Conservation (phyloP, 2,329 filamentous ascomycete species). For the Epichloe coenophiala region DNA sequence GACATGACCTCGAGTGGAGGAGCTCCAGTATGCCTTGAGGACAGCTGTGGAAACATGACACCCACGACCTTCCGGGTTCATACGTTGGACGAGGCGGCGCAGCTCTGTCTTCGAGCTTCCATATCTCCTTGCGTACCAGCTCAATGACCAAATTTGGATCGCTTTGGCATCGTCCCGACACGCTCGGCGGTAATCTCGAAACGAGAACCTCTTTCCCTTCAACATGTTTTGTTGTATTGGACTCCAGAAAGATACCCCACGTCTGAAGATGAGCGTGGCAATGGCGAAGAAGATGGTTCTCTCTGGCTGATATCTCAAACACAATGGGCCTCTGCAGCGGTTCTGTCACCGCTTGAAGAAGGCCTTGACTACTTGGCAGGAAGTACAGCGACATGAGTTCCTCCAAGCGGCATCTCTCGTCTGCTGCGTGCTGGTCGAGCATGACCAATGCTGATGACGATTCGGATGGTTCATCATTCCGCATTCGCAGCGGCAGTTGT, state of each 20-base stretch:
- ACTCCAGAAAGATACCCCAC: conserved; percentile 65
- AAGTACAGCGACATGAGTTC: conserved; percentile 47
- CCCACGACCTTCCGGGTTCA: conserved; percentile 31
- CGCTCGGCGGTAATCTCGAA: conserved; percentile 50
- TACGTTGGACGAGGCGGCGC: conserved; percentile 2
- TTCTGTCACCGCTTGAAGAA: conserved; percentile 18
- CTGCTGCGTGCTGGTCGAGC: conserved; percentile 88
- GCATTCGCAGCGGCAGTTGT: conserved; percentile 30
- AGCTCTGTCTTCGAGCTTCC: conserved; percentile 43
- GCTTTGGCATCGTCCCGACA: conserved; percentile 60
- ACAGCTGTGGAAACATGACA: conserved; percentile 51
- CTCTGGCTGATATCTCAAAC: conserved; percentile 51
- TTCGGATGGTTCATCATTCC: background rate
- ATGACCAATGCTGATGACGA: conserved; percentile 49
- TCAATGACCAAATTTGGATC: conserved; percentile 62
- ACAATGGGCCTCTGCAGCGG: conserved; percentile 38
- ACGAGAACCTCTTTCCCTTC: conserved; percentile 30
- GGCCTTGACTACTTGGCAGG: background rate
- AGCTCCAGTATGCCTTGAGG: conserved; percentile 65
- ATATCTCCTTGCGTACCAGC: conserved; percentile 62
- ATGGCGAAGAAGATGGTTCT: conserved; percentile 43
- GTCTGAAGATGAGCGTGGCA: conserved; percentile 43
- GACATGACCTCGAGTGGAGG: conserved; percentile 62
- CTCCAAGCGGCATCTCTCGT: conserved; percentile 77
- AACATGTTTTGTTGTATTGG: conserved; percentile 11